Evolutionary conservation across 2,329 filamentous ascomycete genomes (phyloP), one percentile per base, ranked within the genome.

Genomic region (Dactylellina leptospora): DNA sequence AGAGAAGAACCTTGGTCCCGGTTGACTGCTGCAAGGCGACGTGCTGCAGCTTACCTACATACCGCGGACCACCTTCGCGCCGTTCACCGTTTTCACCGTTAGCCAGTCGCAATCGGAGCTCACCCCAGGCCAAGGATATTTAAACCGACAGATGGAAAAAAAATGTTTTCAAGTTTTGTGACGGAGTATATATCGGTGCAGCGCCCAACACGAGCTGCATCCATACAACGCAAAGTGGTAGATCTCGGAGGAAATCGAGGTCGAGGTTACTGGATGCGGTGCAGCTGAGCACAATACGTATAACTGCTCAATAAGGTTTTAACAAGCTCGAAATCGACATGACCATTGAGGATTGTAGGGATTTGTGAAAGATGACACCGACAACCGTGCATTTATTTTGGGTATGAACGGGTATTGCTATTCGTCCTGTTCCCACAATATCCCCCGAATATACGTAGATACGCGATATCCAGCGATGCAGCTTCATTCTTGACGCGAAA

Each of bases 261-360:
- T 48, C 50, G 20, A 66, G 11, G 33, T 66, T 68, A 27, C 53
- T 36, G 8, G 54, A 68, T 68, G 42, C 62, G 62, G 62, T 16
- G 8, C 20, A 18, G 6, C 2, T 68, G 62, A 68, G 62, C 62
- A 54, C 53, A 68, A 68, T 68, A 68, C 54, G 53, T 51, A 51
- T 58, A 51, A 33, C 5, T 25, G 16, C 51, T 59, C 33, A 58
- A 68, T 51, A 51, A 22, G 51, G 42, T 58, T 64, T 30, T 18
- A 45, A 66, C 51, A 50, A 58, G 36, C 53, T 58, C 51, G 10
- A 16, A 44, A 20, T 38, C 3, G 27, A 53, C 10, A 53, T 5
- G 6, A 50, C 4, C 22, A 8, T 9, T 3, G 27, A n/a, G n/a
- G n/a, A n/a, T n/a, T n/a, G 8, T 28, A 11, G 18, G 30, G 40